These are phyloP conservation scores for Gymnopilus junonius DNA, from an alignment of 768 basidiomycete species.

Conservation along the genomic window DNA sequence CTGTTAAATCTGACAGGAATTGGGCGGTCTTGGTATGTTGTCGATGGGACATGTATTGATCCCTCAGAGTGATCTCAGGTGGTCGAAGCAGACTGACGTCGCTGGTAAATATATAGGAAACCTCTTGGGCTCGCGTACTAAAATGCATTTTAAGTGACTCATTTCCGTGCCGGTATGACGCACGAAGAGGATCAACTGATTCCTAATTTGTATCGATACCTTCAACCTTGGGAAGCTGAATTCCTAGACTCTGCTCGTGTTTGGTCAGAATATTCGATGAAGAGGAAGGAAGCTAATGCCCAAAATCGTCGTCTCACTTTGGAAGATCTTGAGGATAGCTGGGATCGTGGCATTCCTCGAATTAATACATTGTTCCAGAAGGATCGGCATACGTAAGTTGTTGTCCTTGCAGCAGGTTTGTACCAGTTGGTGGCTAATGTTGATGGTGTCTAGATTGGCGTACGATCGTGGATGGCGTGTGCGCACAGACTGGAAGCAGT, in stretches of 20 bases:
- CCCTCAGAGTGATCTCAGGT: slow-evolving; percentile 95
- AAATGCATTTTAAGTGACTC: slow-evolving; percentile 64
- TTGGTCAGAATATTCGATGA: slow-evolving; percentile 99
- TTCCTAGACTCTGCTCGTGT: slow-evolving; percentile 98
- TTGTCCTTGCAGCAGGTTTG: neutral
- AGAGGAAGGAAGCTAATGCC: slow-evolving; percentile 98
- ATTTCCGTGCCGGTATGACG: slow-evolving; percentile 99
- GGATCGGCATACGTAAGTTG: slow-evolving; percentile 85
- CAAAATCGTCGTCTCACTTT: slow-evolving; percentile 96
- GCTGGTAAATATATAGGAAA: slow-evolving; percentile 54
- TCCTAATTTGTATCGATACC: slow-evolving; percentile 95
- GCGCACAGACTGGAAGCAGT: slow-evolving; percentile 97
- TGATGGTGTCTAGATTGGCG: slow-evolving; percentile 62
- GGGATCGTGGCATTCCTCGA: slow-evolving; percentile 98
- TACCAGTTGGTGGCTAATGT: neutral
- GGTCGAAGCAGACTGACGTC: slow-evolving; percentile 98
- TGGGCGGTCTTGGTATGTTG: slow-evolving; percentile 98
- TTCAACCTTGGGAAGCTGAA: slow-evolving; percentile 97
- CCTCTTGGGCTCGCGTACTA: neutral
- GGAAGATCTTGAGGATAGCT: slow-evolving; percentile 97
- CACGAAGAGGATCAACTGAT: slow-evolving; percentile 95
- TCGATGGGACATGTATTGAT: slow-evolving; percentile 99
- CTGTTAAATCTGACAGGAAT: slow-evolving; percentile 55
- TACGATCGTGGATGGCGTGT: slow-evolving; percentile 99
- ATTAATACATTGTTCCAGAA: slow-evolving; percentile 99